These are phyloP conservation scores for Podila epicladia DNA, from an alignment of 192 early-diverging fungal species.

Conservation along the genomic window DNA sequence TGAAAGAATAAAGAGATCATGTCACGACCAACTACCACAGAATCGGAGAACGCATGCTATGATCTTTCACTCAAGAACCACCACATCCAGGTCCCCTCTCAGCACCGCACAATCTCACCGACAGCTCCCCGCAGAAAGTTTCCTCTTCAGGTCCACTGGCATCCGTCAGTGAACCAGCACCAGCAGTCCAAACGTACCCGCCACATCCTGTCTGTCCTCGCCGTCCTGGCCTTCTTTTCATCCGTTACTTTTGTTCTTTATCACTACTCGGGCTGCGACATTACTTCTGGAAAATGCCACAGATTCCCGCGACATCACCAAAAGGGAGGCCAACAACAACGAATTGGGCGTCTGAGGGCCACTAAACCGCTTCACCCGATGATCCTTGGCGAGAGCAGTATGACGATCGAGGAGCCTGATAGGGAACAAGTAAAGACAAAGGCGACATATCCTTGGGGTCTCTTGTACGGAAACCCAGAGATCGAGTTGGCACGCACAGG, in stretches of 20 bases:
- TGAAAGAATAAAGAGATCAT: not conserved
- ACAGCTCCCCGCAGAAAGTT: not conserved
- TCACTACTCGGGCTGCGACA: slow-evolving; percentile 32
- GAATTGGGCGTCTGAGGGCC: too few species aligned
- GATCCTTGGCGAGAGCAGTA: slow-evolving; percentile 10
- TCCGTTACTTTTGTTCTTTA: slow-evolving; percentile 26
- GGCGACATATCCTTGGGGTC: not conserved
- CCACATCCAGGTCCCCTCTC: not conserved
- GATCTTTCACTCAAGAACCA: not conserved
- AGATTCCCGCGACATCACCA: not conserved
- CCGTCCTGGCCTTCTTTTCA: slow-evolving; percentile 28
- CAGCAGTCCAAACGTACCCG: slow-evolving; percentile 31
- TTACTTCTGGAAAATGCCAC: slow-evolving; percentile 36
- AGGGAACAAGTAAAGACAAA: not conserved
- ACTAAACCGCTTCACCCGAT: not conserved
- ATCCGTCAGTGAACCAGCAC: slow-evolving; percentile 39
- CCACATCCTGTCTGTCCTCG: slow-evolving; percentile 9
- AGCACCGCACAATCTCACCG: not conserved
- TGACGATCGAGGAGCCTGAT: slow-evolving; percentile 1
- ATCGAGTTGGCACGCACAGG: not conserved
- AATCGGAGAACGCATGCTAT: not conserved
- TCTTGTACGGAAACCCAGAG: not conserved
- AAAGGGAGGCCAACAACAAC: not conserved
- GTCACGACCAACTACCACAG: not conserved
- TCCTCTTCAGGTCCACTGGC: slow-evolving; percentile 42